Evolutionary conservation across 148 eudicot species (phyloP), one percentile per base, ranked within the genome.

Genomic region (Linanthus parryae): DNA sequence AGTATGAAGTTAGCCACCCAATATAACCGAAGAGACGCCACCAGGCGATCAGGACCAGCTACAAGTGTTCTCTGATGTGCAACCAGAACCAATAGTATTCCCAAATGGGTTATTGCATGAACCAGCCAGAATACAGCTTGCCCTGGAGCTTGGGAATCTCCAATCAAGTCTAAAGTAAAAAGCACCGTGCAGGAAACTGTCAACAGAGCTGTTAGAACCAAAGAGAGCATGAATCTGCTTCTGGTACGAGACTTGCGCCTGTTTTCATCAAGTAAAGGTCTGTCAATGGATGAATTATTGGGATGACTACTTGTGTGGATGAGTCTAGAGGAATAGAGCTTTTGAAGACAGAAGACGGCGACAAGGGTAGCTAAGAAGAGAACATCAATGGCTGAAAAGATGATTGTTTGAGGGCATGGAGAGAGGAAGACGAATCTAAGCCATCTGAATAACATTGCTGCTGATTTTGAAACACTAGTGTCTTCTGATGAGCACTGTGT

Each of bases 11-110:
- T 71, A 2, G 36, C 64, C 15, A 52, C 67, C 84, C 81, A 82
- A 54, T 72, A 82, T 22, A 78, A 30, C 56, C 84, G 52, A 39
- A 82, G 81, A 12, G 73, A 41, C n/a, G n/a, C n/a, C n/a, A n/a
- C n/a, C 34, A 66, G 19, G 7, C 78, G 74, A 74, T 82, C 79
- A 56, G 51, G 23, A 39, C 35, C 46, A 48, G 84, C 84, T 58
- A 49, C 46, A 54, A 72, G 63, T 67, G 25, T 74, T 47, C 58
- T 65, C 63, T 78, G 81, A 64, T 75, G 75, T 3, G 65, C 73
- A 67, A 78, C 48, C 44, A 82, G 59, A 36, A 69, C 61, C 34
- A 62, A 48, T n/a, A n/a, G n/a, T 51, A 82, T 49, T 9, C 56
- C 60, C 2, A 67, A 25, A 33, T 74, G 73, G 34, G 81, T 74